Percentiles rank a stretch among this genome's conserved stretches.
Conservation (phyloP, 768 basidiomycete species). For the Podaxis rugospora region DNA sequence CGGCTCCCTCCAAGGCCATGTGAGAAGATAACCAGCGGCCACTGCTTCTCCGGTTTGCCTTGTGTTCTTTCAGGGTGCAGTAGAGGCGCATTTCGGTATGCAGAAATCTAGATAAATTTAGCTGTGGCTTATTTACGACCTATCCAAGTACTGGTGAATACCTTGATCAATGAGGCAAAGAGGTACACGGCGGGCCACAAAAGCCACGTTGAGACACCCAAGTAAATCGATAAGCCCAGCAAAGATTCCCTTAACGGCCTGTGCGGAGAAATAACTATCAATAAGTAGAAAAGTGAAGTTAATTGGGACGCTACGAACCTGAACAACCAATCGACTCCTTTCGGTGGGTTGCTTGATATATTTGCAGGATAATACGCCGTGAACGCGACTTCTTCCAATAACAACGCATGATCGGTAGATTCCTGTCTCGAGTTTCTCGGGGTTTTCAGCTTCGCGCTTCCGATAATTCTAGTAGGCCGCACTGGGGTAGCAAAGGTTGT, state of each 20-base stretch:
- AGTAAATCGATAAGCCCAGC: constrained; percentile 44
- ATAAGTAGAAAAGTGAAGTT: background rate
- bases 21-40: constrained; percentile 82
- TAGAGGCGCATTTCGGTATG: constrained; percentile 50
- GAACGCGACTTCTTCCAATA: constrained; percentile 59
- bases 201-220: constrained; percentile 41
- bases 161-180: constrained; percentile 46
- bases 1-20: constrained; percentile 78
- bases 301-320: constrained; percentile 32
- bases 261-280: background rate
- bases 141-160: constrained; percentile 12
- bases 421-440: constrained; percentile 15
- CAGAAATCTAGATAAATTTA: constrained; percentile 43
- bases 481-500: constrained; percentile 52
- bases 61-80: constrained; percentile 27
- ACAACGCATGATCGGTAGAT: constrained; percentile 38
- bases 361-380: constrained; percentile 64
- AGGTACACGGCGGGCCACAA: constrained; percentile 49
- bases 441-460: constrained; percentile 34
- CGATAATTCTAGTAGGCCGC: constrained; percentile 31
- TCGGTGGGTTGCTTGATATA: constrained; percentile 22
- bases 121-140: background rate
- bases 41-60: constrained; percentile 27
- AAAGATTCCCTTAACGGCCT: constrained; percentile 44
- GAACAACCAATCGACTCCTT: constrained; percentile 53